A percentile compares a stretch with the other conserved stretches of the same genome.
These are phyloP conservation scores for Ceratocystis colombiana DNA, from an alignment of 2,329 filamentous ascomycete genomes.

Conservation along the genomic window DNA sequence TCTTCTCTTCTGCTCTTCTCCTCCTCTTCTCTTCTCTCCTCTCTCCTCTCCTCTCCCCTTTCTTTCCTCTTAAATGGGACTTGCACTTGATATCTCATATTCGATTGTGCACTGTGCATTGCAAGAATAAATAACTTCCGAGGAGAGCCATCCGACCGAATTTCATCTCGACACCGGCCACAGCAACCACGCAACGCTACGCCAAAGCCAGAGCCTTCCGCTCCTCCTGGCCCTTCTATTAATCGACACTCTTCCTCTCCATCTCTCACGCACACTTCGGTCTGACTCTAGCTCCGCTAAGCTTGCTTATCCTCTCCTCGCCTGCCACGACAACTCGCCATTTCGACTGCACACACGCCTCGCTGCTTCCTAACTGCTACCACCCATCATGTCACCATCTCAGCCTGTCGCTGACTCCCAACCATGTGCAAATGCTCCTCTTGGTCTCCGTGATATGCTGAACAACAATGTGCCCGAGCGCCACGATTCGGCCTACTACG, in stretches of 20 bases:
- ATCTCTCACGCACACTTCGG: too few relatives aligned
- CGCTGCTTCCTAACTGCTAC: background rate
- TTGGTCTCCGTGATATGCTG: conserved; percentile 24
- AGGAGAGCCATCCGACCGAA: background rate
- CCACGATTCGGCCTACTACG: conserved; percentile 25
- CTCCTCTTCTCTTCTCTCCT: too few relatives aligned
- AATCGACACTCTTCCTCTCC: background rate
- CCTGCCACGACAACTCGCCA: background rate
- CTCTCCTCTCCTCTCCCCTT: too few relatives aligned
- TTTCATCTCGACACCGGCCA: background rate
- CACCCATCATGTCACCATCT: background rate
- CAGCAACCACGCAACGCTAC: background rate
- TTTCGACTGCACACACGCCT: too few relatives aligned
- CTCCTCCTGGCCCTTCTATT: background rate
- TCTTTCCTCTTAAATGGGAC: background rate
- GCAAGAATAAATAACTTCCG: background rate
- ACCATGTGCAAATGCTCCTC: conserved; percentile 18
- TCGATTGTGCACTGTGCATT: background rate
- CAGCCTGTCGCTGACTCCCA: conserved; percentile 5
- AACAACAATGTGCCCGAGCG: conserved; percentile 21
- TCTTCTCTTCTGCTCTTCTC: too few relatives aligned
- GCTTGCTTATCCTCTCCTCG: background rate
- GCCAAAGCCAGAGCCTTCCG: too few relatives aligned
- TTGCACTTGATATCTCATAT: background rate
- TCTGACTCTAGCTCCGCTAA: too few relatives aligned